These are phyloP conservation scores for Trichoderma oligosporum DNA, from an alignment of 2,329 filamentous ascomycete genomes.

Conservation along the genomic window DNA sequence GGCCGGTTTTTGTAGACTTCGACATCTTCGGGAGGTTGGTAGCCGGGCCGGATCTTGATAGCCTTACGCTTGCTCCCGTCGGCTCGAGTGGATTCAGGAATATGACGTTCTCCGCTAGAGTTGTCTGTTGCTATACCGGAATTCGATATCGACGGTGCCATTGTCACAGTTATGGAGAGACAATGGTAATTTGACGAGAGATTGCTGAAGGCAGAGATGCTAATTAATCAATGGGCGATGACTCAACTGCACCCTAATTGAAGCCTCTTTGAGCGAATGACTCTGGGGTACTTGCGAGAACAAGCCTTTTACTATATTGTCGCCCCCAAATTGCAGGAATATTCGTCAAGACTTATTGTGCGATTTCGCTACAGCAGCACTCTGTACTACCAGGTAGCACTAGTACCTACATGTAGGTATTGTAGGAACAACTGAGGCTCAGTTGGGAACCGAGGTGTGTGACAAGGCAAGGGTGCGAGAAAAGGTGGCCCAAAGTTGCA, in stretches of 20 bases:
- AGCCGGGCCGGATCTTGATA: conserved; percentile 90
- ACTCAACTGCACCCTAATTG: conserved; percentile 6
- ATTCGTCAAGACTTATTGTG: neutral
- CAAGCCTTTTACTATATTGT: neutral
- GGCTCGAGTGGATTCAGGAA: conserved; percentile 79
- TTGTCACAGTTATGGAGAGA: conserved; percentile 45
- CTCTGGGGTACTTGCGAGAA: neutral
- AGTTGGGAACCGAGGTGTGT: conserved; percentile 6
- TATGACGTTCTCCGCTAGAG: conserved; percentile 74
- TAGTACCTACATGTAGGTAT: neutral
- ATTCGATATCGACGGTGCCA: conserved; percentile 52
- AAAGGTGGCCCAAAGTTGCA: neutral
- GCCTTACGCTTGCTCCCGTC: conserved; percentile 92
- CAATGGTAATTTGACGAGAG: neutral
- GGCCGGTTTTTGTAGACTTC: conserved; percentile 93
- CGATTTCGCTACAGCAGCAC: neutral
- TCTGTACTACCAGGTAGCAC: neutral
- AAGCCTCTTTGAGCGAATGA: neutral
- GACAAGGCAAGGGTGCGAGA: neutral
- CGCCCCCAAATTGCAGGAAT: neutral
- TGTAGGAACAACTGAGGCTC: neutral
- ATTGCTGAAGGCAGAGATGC: neutral
- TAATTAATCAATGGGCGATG: neutral
- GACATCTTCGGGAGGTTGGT: conserved; percentile 90
- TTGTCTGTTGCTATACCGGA: conserved; percentile 76